phyloP scores from a whole-genome alignment of 2,329 filamentous ascomycete species.

The Bipolaris victoriae region DNA sequence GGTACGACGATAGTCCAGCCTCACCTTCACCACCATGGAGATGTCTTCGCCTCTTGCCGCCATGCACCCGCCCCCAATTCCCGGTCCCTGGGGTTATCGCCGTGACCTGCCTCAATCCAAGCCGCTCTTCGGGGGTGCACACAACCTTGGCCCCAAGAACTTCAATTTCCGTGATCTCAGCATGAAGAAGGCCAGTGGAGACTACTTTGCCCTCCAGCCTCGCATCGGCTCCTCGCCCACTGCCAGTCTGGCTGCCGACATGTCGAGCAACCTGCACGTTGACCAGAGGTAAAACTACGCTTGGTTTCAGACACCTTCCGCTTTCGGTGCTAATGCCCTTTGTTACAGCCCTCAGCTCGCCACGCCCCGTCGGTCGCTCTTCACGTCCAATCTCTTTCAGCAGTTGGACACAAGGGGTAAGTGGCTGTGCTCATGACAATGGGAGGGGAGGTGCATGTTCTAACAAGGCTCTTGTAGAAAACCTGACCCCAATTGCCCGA shows the following conservation, averaged over 20 bases:
- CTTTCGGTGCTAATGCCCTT: slow-evolving; percentile 48
- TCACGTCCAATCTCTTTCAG: slow-evolving; percentile 73
- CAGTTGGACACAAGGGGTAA: slow-evolving; percentile 66
- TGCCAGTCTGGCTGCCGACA: slow-evolving; percentile 86
- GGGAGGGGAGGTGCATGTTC: slow-evolving; percentile 29
- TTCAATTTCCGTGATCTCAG: slow-evolving; percentile 79
- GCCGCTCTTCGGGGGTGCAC: slow-evolving; percentile 57
- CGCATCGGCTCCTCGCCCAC: slow-evolving; percentile 87
- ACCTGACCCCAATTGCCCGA: slow-evolving; percentile 54
- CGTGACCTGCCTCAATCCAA: slow-evolving; percentile 62
- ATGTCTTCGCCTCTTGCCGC: slow-evolving; percentile 92
- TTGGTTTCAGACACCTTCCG: slow-evolving; percentile 34
- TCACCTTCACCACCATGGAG: slow-evolving; percentile 67
- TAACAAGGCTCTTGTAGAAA: slow-evolving; percentile 45
- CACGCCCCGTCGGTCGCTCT: slow-evolving; percentile 83
- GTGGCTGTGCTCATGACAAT: slow-evolving; percentile 33
- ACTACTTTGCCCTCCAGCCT: slow-evolving; percentile 83
- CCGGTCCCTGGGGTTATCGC: slow-evolving; percentile 68
- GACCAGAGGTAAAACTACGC: slow-evolving; percentile 76
- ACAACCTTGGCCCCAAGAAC: slow-evolving; percentile 65
- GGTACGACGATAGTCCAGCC: slow-evolving; percentile 60
- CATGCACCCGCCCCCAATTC: slow-evolving; percentile 76
- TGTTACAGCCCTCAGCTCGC: slow-evolving; percentile 75
- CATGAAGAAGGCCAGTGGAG: slow-evolving; percentile 71
- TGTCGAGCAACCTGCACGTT: slow-evolving; percentile 96